Evolutionary conservation across 306 rosid genomes (phyloP).

Genomic region (Vigna nakashimae): DNA sequence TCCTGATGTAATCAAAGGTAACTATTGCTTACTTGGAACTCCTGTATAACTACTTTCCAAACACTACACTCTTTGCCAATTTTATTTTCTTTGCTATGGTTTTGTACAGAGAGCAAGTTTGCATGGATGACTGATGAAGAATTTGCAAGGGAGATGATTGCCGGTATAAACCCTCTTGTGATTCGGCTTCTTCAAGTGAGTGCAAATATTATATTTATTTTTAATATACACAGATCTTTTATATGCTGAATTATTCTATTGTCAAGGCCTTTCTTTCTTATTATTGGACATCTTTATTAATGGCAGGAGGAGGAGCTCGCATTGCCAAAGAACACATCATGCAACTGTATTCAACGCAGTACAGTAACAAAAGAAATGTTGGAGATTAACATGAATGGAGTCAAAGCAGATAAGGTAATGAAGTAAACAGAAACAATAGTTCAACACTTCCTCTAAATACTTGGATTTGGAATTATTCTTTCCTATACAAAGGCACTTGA

Average conservation of each 20-base stretch:
- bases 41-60: neutral
- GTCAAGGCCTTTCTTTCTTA: too few relatives aligned
- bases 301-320: slow-evolving; percentile 31
- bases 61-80: neutral
- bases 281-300: too few relatives aligned
- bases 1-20: slow-evolving; percentile 69
- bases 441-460: neutral
- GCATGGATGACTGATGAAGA: slow-evolving; percentile 79
- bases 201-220: neutral
- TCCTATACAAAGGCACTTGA: neutral
- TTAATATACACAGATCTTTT: neutral
- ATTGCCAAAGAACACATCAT: neutral
- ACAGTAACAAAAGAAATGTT: slow-evolving; percentile 56
- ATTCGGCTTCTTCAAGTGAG: slow-evolving; percentile 46
- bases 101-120: slow-evolving; percentile 48
- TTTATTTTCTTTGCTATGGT: neutral
- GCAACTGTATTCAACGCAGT: slow-evolving; percentile 54
- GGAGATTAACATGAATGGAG: slow-evolving; percentile 50
- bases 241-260: neutral
- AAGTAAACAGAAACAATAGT: too few relatives aligned
- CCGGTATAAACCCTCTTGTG: slow-evolving; percentile 64
- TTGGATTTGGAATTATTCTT: neutral
- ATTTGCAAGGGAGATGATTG: slow-evolving; percentile 72
- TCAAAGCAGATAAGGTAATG: slow-evolving; percentile 55
- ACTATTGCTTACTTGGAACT: neutral